Conservation (phyloP, 352 stramenopile species). For the Phytopythium montanum region DNA sequence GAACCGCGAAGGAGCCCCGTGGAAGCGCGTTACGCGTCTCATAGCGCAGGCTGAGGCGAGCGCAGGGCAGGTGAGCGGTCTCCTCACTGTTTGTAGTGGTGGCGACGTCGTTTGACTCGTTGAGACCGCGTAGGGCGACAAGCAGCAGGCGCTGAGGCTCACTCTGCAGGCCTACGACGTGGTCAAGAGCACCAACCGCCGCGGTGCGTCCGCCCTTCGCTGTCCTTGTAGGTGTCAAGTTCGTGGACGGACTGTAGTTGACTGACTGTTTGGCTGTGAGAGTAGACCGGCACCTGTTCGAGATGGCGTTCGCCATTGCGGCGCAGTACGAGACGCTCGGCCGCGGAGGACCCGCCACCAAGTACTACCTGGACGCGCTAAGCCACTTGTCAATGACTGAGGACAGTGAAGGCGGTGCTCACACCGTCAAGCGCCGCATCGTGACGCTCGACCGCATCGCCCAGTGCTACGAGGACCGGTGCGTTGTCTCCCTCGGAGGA, state of each 20-base stretch:
- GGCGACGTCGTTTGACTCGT: not conserved
- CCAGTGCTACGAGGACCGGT: constrained; percentile 69
- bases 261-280: not conserved
- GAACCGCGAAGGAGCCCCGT: constrained; percentile 58
- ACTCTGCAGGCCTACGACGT: constrained; percentile 68
- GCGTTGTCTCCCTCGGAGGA: constrained; percentile 11
- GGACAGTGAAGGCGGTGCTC: constrained; percentile 8
- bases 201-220: constrained; percentile 31
- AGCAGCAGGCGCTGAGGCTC: constrained; percentile 53
- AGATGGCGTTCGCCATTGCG: constrained; percentile 70
- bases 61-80: constrained; percentile 28
- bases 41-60: constrained; percentile 48
- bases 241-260: too few relatives aligned
- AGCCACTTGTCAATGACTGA: constrained; percentile 37
- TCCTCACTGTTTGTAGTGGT: not conserved
- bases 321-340: constrained; percentile 66
- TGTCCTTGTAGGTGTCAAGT: not conserved
- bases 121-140: constrained; percentile 23
- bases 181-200: constrained; percentile 53
- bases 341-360: constrained; percentile 35
- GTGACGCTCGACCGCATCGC: constrained; percentile 77
- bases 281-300: constrained; percentile 74
- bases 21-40: constrained; percentile 46
- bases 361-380: constrained; percentile 71
- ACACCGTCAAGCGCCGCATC: constrained; percentile 41